Conservation (phyloP, 148 eudicot species). For the Dianthus caryophyllus region DNA sequence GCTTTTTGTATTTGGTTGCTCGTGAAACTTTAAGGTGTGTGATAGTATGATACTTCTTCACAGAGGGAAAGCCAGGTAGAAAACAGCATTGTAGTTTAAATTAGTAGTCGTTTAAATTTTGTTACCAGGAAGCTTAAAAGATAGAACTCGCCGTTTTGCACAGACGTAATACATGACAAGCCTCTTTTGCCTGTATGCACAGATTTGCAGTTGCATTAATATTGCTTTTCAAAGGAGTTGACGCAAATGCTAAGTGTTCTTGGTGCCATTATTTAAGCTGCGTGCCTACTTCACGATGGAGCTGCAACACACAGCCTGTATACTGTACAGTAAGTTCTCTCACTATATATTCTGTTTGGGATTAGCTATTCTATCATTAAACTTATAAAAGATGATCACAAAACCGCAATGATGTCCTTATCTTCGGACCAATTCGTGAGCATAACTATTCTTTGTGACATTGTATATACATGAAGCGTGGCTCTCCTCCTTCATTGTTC, state of each 20-base stretch:
- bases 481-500: neutral
- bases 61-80: too few relatives aligned
- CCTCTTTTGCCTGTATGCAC: constrained; percentile 20
- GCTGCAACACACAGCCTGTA: constrained; percentile 47
- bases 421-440: neutral
- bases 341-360: neutral
- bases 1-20: too few relatives aligned
- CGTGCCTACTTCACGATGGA: constrained; percentile 68
- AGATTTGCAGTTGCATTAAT: constrained; percentile 57
- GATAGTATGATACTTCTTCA: too few relatives aligned
- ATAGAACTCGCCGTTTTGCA: neutral
- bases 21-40: too few relatives aligned
- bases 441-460: neutral
- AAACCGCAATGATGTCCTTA: neutral
- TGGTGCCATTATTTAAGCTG: constrained; percentile 93
- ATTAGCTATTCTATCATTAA: neutral
- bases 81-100: too few relatives aligned
- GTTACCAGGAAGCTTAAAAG: too few relatives aligned
- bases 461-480: neutral
- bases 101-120: too few relatives aligned
- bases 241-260: constrained; percentile 72
- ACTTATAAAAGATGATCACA: neutral
- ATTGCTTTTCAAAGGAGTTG: constrained; percentile 59
- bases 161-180: constrained; percentile 1
- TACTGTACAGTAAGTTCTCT: constrained; percentile 51